phyloP scores from a whole-genome alignment of 1,284 basidiomycete species.

The Ganoderma leucocontextum region DNA sequence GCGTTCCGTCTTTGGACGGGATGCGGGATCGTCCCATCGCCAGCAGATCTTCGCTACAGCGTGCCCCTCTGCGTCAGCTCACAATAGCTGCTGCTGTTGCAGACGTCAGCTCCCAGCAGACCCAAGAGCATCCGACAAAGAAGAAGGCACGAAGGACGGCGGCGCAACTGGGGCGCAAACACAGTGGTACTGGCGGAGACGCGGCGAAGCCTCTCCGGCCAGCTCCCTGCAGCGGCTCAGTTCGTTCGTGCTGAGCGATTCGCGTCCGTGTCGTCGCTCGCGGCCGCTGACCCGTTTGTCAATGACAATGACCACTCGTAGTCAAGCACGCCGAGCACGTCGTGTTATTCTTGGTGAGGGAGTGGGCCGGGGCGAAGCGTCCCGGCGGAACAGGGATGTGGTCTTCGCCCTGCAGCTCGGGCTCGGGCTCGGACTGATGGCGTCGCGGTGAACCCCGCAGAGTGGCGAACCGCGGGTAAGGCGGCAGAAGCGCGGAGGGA shows the following conservation, averaged over 20 bases:
- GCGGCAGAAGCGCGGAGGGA: slow-evolving; percentile 23
- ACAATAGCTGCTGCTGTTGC: not conserved
- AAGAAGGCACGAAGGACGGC: slow-evolving; percentile 13
- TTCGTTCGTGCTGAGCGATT: not conserved
- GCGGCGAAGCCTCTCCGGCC: not conserved
- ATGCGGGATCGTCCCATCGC: slow-evolving; percentile 7
- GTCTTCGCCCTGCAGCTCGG: not conserved
- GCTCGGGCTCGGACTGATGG: not conserved
- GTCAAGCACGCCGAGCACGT: not conserved
- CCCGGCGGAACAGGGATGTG: slow-evolving; percentile 16
- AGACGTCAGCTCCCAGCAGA: not conserved
- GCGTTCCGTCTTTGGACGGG: not conserved
- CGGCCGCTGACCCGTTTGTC: not conserved
- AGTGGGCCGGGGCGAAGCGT: slow-evolving; percentile 6
- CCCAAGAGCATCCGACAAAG: slow-evolving; percentile 7
- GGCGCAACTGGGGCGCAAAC: slow-evolving; percentile 18
- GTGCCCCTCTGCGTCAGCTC: not conserved
- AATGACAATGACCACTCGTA: not conserved
- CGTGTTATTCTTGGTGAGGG: slow-evolving; percentile 24
- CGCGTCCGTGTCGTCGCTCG: not conserved
- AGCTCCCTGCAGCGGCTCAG: not conserved
- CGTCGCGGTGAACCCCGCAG: not conserved
- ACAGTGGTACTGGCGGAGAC: not conserved
- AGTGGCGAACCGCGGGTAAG: slow-evolving; percentile 30
- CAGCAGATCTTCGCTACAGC: not conserved